Conservation (phyloP, 495 filamentous ascomycete species). For the Apiosordaria backusii region DNA sequence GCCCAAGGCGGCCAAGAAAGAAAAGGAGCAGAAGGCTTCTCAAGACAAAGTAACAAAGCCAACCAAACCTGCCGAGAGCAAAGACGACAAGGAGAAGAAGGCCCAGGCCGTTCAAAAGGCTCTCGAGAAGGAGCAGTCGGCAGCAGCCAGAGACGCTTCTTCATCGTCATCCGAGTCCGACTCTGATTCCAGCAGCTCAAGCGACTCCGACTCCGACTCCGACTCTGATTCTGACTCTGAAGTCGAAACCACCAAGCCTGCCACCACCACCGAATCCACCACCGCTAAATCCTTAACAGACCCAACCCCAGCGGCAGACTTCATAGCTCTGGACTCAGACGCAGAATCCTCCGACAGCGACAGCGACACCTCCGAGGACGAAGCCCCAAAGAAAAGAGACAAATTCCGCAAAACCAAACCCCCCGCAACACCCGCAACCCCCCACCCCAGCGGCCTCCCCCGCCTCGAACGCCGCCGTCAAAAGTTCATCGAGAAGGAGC, state of each 20-base stretch:
- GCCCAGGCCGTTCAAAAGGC: background rate
- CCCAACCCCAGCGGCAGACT: slow-evolving; percentile 4
- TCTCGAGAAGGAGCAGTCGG: background rate
- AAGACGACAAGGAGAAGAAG: too few relatives aligned
- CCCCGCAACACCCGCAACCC: background rate
- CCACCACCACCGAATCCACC: background rate
- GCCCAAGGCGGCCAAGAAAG: slow-evolving; percentile 3
- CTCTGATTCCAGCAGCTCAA: background rate
- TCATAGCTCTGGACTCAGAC: background rate
- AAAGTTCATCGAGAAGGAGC: slow-evolving; percentile 26
- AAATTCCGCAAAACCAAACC: background rate
- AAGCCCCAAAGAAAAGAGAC: background rate
- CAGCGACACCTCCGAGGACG: background rate
- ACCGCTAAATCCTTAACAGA: background rate
- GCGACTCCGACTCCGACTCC: background rate
- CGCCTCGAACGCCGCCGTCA: slow-evolving; percentile 26
- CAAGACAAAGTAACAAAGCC: too few relatives aligned
- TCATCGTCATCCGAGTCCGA: background rate
- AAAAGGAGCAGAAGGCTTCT: slow-evolving; percentile 10
- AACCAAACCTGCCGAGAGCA: too few relatives aligned
- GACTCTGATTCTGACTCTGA: background rate
- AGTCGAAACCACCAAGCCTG: background rate
- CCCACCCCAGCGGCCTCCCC: slow-evolving; percentile 14
- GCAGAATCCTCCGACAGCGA: background rate
- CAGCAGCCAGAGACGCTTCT: too few relatives aligned